Percentiles rank a stretch among this genome's conserved stretches.
Evolutionary conservation across 2,329 filamentous ascomycete genomes (phyloP).

Genomic region (Alternaria atra): DNA sequence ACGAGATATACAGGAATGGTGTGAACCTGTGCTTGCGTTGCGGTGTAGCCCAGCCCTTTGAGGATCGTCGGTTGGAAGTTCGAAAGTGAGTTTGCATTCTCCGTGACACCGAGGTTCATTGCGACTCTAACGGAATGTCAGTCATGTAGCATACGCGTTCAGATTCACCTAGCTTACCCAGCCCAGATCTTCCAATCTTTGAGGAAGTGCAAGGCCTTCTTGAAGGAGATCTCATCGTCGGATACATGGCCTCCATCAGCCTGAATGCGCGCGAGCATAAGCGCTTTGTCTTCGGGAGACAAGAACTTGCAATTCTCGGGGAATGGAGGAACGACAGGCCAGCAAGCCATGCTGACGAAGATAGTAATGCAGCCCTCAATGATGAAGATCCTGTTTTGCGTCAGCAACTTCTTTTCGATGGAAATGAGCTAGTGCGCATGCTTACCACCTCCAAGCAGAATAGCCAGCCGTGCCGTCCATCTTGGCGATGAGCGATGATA

Average conservation of each 20-base stretch:
- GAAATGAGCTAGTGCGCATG: too few relatives aligned
- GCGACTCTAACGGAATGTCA: slow-evolving; percentile 23
- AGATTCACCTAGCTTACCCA: slow-evolving; percentile 58
- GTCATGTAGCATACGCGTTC: too few relatives aligned
- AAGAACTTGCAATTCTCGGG: slow-evolving; percentile 62
- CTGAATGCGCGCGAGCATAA: slow-evolving; percentile 62
- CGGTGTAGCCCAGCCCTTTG: slow-evolving; percentile 46
- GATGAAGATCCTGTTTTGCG: slow-evolving; percentile 63
- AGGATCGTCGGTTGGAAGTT: slow-evolving; percentile 50
- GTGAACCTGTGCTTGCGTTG: slow-evolving; percentile 45
- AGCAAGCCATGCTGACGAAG: slow-evolving; percentile 57
- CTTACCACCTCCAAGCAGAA: slow-evolving; percentile 42
- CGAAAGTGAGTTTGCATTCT: slow-evolving; percentile 45
- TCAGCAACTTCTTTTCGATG: too few relatives aligned
- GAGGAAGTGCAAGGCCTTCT: slow-evolving; percentile 54
- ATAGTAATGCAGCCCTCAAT: slow-evolving; percentile 66
- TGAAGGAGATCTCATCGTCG: slow-evolving; percentile 58
- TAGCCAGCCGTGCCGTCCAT: slow-evolving; percentile 40
- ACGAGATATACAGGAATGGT: slow-evolving; percentile 49
- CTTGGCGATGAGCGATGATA: slow-evolving; percentile 55
- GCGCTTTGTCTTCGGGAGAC: slow-evolving; percentile 59
- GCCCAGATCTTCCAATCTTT: slow-evolving; percentile 66
- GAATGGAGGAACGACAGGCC: slow-evolving; percentile 60
- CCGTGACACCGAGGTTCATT: slow-evolving; percentile 42
- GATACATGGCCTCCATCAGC: slow-evolving; percentile 57